Percentiles rank a stretch among this genome's conserved stretches.
Evolutionary conservation across 345 rosid genomes (phyloP).

Genomic region (Populus alba): DNA sequence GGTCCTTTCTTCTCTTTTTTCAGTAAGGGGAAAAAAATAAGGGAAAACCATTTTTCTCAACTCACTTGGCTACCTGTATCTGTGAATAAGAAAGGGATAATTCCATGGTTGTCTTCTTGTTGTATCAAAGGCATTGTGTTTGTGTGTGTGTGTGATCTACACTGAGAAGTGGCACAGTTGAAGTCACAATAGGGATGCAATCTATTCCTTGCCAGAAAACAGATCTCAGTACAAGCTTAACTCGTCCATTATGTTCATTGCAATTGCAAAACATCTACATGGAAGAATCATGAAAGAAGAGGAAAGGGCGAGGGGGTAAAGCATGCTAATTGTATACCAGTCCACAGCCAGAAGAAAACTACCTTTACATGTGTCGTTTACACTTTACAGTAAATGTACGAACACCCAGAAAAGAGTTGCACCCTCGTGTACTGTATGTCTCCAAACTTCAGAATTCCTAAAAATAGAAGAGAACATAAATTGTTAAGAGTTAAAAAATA

Average conservation of each 20-base stretch:
- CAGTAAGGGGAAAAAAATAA: not conserved
- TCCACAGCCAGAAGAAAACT: not conserved
- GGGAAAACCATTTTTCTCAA: not conserved
- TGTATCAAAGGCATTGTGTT: not conserved
- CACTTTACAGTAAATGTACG: not conserved
- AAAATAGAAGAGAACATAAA: not conserved
- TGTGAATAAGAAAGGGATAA: not conserved
- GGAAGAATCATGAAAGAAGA: not conserved
- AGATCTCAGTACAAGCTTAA: no score
- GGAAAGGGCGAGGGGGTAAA: no score
- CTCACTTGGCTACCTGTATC: no score
- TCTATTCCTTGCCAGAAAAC: no score
- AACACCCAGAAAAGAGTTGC: not conserved
- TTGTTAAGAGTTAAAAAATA: not conserved
- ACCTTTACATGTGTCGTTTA: not conserved
- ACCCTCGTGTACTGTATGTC: not conserved
- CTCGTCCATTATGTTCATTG: no score
- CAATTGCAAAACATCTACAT: no score
- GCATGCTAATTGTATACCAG: no score
- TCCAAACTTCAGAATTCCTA: not conserved
- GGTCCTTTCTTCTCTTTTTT: not conserved
- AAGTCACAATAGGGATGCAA: no score
- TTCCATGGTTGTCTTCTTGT: not conserved
- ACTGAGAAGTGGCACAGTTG: no score
- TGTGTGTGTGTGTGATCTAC: no score